phyloP scores from a whole-genome alignment of 176 grass and related monocot genomes.

The Themeda triandra region DNA sequence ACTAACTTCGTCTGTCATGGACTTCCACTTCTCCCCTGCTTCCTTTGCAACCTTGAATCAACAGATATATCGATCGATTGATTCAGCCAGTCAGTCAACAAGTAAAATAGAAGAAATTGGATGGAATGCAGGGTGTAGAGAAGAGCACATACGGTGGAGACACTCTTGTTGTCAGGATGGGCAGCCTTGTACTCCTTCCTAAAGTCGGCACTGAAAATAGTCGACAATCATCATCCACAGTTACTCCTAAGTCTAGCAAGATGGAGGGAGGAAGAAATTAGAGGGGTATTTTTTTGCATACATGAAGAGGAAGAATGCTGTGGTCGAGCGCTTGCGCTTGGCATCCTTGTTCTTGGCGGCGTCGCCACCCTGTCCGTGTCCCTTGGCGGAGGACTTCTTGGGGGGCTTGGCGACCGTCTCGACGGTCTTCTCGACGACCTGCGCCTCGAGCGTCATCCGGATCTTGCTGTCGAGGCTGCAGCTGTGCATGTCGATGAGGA shows the following conservation, averaged over 20 bases:
- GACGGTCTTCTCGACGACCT: conserved; percentile 72
- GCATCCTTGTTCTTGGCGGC: background rate
- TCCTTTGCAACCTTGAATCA: conserved; percentile 61
- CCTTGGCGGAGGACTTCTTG: conserved; percentile 27
- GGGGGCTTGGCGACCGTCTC: conserved; percentile 46
- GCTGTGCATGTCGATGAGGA: conserved; percentile 89
- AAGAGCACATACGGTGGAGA: conserved; percentile 14
- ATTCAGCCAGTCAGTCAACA: too few species aligned
- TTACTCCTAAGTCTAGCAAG: too few species aligned
- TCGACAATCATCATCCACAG: background rate
- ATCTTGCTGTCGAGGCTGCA: conserved; percentile 91
- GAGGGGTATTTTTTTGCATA: conserved; percentile 3
- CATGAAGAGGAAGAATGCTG: conserved; percentile 94
- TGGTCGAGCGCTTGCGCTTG: conserved; percentile 66
- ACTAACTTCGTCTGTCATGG: conserved; percentile 70
- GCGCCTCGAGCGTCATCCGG: conserved; percentile 58
- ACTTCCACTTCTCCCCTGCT: conserved; percentile 82
- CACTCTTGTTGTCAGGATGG: conserved; percentile 62
- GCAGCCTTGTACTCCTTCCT: conserved; percentile 76
- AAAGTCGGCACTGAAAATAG: conserved; percentile 58
- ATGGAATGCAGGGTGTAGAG: background rate
- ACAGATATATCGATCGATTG: background rate
- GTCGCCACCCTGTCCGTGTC: background rate
- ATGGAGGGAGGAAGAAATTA: background rate
- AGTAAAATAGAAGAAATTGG: background rate